phyloP scores from a whole-genome alignment of 805 yeast species.

The Candida pini region DNA sequence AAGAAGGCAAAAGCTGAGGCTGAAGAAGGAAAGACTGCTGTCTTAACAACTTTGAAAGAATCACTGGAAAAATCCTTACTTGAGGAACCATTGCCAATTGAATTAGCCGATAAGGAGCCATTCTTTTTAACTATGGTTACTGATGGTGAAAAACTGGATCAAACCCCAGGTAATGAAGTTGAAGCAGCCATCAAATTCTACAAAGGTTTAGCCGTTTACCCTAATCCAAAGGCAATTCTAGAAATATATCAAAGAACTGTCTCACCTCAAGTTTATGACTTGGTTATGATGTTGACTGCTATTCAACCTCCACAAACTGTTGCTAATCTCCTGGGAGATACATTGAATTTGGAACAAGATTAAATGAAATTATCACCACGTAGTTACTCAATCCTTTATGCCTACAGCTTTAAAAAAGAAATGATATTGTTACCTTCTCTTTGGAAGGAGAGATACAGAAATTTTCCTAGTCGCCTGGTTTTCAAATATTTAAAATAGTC shows the following conservation, averaged over 20 bases:
- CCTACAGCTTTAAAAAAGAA: too few species aligned
- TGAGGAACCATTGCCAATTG: constrained; percentile 71
- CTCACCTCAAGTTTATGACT: constrained; percentile 76
- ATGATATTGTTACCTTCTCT: too few species aligned
- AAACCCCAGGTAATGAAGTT: constrained; percentile 59
- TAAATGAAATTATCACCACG: too few species aligned
- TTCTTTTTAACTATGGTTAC: constrained; percentile 81
- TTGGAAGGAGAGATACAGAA: too few species aligned
- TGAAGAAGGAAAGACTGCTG: constrained; percentile 54
- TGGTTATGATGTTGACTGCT: constrained; percentile 83
- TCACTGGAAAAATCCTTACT: constrained; percentile 60
- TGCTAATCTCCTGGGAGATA: constrained; percentile 55
- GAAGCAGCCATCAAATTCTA: constrained; percentile 89
- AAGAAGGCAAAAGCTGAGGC: constrained; percentile 49
- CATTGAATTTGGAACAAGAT: constrained; percentile 18
- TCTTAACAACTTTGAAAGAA: constrained; percentile 53
- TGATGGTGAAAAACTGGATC: constrained; percentile 75
- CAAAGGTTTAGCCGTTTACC: constrained; percentile 89
- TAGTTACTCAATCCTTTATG: too few species aligned
- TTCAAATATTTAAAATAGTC: too few species aligned
- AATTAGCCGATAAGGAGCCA: constrained; percentile 61
- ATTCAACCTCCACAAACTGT: constrained; percentile 82
- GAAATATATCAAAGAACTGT: constrained; percentile 86
- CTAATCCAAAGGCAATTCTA: constrained; percentile 89
- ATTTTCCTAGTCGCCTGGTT: too few species aligned